Conservation (phyloP, 345 rosid species). For the Populus nigra region DNA sequence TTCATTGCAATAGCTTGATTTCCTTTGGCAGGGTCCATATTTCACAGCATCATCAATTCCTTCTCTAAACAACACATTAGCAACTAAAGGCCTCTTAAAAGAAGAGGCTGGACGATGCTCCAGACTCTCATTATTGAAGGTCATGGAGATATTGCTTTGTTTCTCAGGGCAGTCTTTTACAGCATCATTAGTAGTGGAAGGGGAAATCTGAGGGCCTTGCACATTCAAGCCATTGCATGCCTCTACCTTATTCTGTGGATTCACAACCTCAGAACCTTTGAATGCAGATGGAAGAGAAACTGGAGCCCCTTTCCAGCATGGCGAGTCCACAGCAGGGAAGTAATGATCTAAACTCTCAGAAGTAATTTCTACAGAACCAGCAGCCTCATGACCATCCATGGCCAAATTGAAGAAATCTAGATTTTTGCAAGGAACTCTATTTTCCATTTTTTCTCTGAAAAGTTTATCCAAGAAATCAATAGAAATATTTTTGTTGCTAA, state of each 20-base stretch:
- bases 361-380: slow-evolving; percentile 33
- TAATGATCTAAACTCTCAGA: slow-evolving; percentile 42
- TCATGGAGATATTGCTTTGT: slow-evolving; percentile 16
- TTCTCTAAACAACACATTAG: slow-evolving; percentile 15
- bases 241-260: slow-evolving; percentile 34
- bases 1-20: slow-evolving; percentile 18
- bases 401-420: slow-evolving; percentile 35
- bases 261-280: slow-evolving; percentile 27
- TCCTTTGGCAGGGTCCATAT: slow-evolving; percentile 16
- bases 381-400: slow-evolving; percentile 32
- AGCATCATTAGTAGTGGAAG: slow-evolving; percentile 20
- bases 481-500: slow-evolving; percentile 26
- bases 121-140: slow-evolving; percentile 12
- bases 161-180: slow-evolving; percentile 27
- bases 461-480: slow-evolving; percentile 27
- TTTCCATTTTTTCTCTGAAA: slow-evolving; percentile 20
- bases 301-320: slow-evolving; percentile 56
- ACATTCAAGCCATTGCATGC: slow-evolving; percentile 30
- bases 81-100: slow-evolving; percentile 17
- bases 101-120: slow-evolving; percentile 21
- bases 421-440: slow-evolving; percentile 30
- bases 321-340: slow-evolving; percentile 49
- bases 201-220: slow-evolving; percentile 33
- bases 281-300: slow-evolving; percentile 32
- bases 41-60: slow-evolving; percentile 21